A percentile compares a stretch with the other conserved stretches of the same genome.
Evolutionary conservation across 2,329 filamentous ascomycete genomes (phyloP).

Genomic region (Microsporum canis): DNA sequence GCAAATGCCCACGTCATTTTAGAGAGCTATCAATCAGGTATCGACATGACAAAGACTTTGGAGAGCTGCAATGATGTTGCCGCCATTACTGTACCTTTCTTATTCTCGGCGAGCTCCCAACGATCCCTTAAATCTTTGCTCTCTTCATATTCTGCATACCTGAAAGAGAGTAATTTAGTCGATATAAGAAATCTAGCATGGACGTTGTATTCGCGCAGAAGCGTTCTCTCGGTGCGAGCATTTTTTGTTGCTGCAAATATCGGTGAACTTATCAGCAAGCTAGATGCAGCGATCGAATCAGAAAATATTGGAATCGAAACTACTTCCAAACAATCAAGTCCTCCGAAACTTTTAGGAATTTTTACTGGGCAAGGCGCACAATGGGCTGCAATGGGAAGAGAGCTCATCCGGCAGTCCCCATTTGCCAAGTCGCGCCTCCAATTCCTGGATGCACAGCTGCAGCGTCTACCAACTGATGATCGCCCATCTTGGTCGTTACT

Average conservation of each 20-base stretch:
- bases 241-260: neutral
- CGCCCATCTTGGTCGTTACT: neutral
- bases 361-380: constrained; percentile 16
- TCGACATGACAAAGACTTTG: neutral
- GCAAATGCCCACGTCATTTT: constrained; percentile 11
- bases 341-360: constrained; percentile 3
- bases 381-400: constrained; percentile 9
- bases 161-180: neutral
- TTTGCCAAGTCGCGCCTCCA: neutral
- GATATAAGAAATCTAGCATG: neutral
- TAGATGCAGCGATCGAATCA: neutral
- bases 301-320: neutral
- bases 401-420: neutral
- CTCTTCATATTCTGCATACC: neutral
- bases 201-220: neutral
- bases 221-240: neutral
- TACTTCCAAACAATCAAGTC: neutral
- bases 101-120: neutral
- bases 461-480: neutral
- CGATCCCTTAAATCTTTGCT: neutral
- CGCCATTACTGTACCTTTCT: neutral
- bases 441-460: neutral
- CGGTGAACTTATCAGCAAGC: neutral
- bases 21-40: neutral
- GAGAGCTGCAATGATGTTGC: neutral